Evolutionary conservation across 1,284 basidiomycete species (phyloP).

Genomic region (Schizophyllum commune): DNA sequence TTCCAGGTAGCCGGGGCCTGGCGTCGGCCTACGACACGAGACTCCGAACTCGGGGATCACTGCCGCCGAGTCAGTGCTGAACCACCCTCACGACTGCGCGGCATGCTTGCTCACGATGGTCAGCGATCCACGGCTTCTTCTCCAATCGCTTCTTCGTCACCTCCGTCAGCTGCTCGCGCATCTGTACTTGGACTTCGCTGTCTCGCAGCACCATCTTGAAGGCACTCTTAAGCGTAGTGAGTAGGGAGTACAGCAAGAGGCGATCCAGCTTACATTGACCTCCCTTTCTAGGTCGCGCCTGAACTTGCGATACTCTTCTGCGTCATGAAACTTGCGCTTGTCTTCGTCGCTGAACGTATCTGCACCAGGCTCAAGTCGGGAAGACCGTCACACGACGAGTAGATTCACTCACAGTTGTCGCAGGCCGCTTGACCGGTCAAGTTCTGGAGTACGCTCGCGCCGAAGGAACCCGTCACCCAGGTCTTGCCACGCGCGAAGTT

Average conservation of each 20-base stretch:
- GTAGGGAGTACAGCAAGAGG: not conserved
- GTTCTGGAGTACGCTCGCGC: slow-evolving; percentile 27
- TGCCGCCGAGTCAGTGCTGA: slow-evolving; percentile 14
- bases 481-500: slow-evolving; percentile 58
- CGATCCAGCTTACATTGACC: slow-evolving; percentile 36
- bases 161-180: slow-evolving; percentile 25
- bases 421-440: slow-evolving; percentile 28
- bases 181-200: too few relatives aligned
- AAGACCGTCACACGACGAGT: not conserved
- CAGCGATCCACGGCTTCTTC: slow-evolving; percentile 52
- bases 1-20: slow-evolving; percentile 60
- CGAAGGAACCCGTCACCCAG: slow-evolving; percentile 47
- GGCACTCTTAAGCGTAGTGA: slow-evolving; percentile 26
- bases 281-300: slow-evolving; percentile 41
- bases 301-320: slow-evolving; percentile 41
- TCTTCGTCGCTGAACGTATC: slow-evolving; percentile 49
- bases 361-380: slow-evolving; percentile 11
- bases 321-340: slow-evolving; percentile 40
- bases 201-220: slow-evolving; percentile 38
- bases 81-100: not conserved
- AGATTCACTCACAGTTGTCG: slow-evolving; percentile 34
- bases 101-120: slow-evolving; percentile 32
- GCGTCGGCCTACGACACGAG: slow-evolving; percentile 51
- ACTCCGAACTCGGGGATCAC: slow-evolving; percentile 54
- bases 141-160: slow-evolving; percentile 44